Evolutionary conservation across 371 early-diverging fungal genomes (phyloP).

Genomic region (Apophysomyces sp.): DNA sequence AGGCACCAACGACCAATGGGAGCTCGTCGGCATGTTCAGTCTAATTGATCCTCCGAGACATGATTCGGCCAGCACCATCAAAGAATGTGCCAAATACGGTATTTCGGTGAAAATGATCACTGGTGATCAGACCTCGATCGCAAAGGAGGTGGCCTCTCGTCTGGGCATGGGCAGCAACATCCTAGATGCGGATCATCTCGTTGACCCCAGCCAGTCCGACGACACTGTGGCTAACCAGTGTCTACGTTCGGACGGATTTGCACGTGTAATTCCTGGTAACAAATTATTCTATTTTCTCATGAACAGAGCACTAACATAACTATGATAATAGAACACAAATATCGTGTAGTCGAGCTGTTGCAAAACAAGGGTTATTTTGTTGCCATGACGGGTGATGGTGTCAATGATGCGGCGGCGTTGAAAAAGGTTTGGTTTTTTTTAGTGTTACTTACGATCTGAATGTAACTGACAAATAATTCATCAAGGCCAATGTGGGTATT

Average conservation of each 20-base stretch:
- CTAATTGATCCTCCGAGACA: conserved; percentile 90
- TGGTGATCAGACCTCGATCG: conserved; percentile 80
- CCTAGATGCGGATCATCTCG: conserved; percentile 65
- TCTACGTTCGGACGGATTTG: conserved; percentile 76
- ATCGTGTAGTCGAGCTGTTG: conserved; percentile 74
- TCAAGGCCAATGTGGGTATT: conserved; percentile 78
- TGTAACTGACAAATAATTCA: neutral
- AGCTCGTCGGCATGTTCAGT: conserved; percentile 71
- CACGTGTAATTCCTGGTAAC: conserved; percentile 62
- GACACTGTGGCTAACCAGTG: conserved; percentile 54
- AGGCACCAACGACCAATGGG: conserved; percentile 60
- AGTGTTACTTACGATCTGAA: neutral
- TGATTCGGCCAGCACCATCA: conserved; percentile 67
- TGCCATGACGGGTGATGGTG: conserved; percentile 90
- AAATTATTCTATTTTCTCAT: neutral
- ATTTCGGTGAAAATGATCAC: conserved; percentile 83
- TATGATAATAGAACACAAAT: conserved; percentile 64
- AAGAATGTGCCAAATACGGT: conserved; percentile 63
- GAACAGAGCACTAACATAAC: neutral
- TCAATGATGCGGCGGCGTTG: conserved; percentile 87
- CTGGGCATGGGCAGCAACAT: conserved; percentile 69
- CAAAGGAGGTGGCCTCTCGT: conserved; percentile 76
- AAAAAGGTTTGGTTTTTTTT: conserved; percentile 47
- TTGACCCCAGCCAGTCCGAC: conserved; percentile 64
- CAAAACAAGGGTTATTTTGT: conserved; percentile 74